Conservation (phyloP, 2,329 filamentous ascomycete genomes). For the Trichoderma harzianum region DNA sequence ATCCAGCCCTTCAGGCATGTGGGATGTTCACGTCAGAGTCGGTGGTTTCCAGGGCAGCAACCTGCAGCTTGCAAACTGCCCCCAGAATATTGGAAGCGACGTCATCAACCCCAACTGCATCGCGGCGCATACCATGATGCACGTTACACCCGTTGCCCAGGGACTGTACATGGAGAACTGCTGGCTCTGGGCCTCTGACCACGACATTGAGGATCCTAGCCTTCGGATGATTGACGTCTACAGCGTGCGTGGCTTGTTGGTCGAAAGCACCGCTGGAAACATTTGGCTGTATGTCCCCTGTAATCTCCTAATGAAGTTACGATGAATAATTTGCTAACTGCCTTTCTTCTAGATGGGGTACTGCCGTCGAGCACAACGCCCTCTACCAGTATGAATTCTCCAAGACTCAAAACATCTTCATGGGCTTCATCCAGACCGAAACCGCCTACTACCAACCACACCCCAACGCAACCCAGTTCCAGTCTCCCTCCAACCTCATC, state of each 20-base stretch:
- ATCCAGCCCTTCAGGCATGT: conserved; percentile 51
- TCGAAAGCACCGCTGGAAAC: conserved; percentile 23
- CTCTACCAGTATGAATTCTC: conserved; percentile 49
- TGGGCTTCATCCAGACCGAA: conserved; percentile 46
- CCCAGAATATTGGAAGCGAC: conserved; percentile 44
- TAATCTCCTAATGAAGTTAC: neutral
- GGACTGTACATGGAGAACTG: conserved; percentile 43
- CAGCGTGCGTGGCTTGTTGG: conserved; percentile 48
- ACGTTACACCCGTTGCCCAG: conserved; percentile 38
- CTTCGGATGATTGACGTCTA: conserved; percentile 51
- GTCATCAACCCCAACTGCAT: conserved; percentile 35
- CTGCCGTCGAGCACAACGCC: conserved; percentile 28
- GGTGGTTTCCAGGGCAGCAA: conserved; percentile 69
- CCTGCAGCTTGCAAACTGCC: conserved; percentile 64
- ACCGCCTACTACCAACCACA: conserved; percentile 24
- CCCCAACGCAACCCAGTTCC: conserved; percentile 20
- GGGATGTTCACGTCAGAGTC: conserved; percentile 75
- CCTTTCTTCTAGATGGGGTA: conserved; percentile 19
- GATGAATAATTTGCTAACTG: neutral
- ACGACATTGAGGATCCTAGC: conserved; percentile 50
- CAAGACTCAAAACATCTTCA: conserved; percentile 44
- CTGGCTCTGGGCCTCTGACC: conserved; percentile 50
- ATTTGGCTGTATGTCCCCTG: neutral
- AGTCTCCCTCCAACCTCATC: conserved; percentile 5
- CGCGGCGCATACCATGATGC: conserved; percentile 43